Evolutionary conservation across 2,329 filamentous ascomycete species (phyloP), one percentile per base, ranked within the genome.

Genomic region (Mollisiaceae sp.): DNA sequence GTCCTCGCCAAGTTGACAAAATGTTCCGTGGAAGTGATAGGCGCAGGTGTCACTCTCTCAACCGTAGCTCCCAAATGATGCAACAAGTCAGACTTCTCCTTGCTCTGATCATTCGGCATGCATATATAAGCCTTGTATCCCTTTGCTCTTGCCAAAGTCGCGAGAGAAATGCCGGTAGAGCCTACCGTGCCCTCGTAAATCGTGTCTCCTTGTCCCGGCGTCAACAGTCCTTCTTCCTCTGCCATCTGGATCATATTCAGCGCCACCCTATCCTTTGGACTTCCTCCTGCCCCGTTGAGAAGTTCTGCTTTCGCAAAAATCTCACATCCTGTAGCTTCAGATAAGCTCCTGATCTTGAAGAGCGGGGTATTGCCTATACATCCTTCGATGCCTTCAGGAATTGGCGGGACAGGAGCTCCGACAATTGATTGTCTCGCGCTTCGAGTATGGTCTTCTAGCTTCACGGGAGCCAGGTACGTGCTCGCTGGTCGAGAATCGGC

Each of bases 101-200:
- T 81, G 64, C 90, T 88, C 82, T 96, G 91, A 80, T 99, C 95
- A 76, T 92, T 89, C 57, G 95, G 94, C 93, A 99, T 98, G 82
- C 93, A 97, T 71, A 99, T 98, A 79, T 98, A 92, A 38, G 93
- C 93, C 70, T 90, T 86, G 81, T 98, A 98, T 39, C 95, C 95
- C 77, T 89, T 86, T 24, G 95, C 94, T 71, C 94, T 86, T 59
- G 93, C 94, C 59, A 99, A 87, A 0, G 92, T 92, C 2, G 95
- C 95, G 11, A 99, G 84, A 18, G 94, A 97, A 73, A 99, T 98
- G 24, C 95, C 95, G 0, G 95, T 99, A 76, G 92, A 97, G 66
- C 95, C 95, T 18, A 97, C 94, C 1, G 95, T 99, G 70, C 95
- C 95, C 81, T 99, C 95, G 79, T 98, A 99, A 74, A 99, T 93